Conservation (phyloP, 2,329 filamentous ascomycete genomes). For the Triangularia setosa region DNA sequence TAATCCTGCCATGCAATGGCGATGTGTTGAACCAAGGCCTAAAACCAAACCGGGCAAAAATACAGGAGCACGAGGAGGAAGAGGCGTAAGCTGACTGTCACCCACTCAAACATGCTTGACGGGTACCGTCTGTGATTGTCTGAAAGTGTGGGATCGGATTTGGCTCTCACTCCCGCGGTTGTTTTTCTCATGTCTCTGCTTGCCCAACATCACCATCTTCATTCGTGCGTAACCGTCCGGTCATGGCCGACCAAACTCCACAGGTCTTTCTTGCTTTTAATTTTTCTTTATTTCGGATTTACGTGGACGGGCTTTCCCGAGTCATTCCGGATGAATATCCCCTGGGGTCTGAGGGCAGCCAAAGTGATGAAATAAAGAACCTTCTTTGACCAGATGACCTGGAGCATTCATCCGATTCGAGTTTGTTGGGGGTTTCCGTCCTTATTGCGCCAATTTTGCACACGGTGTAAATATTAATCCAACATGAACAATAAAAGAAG, state of each 20-base stretch:
- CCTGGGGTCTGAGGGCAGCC: background rate
- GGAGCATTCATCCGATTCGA: background rate
- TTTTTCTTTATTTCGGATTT: background rate
- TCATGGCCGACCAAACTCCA: background rate
- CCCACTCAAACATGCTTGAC: background rate
- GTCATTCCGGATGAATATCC: conserved; percentile 5
- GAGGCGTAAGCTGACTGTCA: background rate
- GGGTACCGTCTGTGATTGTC: too few species aligned
- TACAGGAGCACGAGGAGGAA: background rate
- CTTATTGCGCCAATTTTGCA: background rate
- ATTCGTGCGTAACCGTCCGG: background rate
- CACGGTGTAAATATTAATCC: background rate
- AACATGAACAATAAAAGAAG: background rate
- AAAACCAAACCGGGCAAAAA: background rate
- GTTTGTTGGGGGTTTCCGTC: background rate
- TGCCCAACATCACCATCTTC: background rate
- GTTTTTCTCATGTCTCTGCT: background rate
- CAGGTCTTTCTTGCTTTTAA: background rate
- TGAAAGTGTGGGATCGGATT: too few species aligned
- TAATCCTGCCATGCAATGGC: conserved; percentile 3
- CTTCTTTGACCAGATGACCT: conserved; percentile 1
- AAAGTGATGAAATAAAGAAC: background rate
- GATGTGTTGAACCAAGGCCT: background rate
- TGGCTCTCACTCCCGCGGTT: too few species aligned
- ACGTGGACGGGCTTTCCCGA: background rate